Percentiles rank a stretch among this genome's conserved stretches.
Evolutionary conservation across 768 basidiomycete species (phyloP).

Genomic region (Phylloporus scabripes): DNA sequence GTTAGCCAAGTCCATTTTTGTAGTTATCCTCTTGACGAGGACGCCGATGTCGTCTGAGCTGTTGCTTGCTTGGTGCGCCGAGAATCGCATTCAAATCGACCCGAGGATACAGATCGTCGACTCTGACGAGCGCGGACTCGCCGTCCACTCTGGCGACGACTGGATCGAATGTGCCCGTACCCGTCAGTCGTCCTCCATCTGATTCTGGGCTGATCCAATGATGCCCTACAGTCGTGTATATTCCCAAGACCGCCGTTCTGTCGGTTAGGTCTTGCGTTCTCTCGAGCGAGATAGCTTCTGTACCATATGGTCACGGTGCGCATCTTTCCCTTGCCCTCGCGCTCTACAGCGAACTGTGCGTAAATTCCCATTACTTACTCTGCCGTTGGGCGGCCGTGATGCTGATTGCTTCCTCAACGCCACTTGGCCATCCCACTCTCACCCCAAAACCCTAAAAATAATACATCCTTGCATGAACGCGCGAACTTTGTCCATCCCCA

Average conservation of each 20-base stretch:
- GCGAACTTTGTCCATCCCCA: constrained; percentile 19
- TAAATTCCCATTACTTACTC: constrained; percentile 4
- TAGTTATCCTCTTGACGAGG: constrained; percentile 10
- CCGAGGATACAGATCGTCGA: constrained; percentile 35
- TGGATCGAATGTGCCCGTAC: constrained; percentile 19
- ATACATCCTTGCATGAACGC: constrained; percentile 15
- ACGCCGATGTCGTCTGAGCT: constrained; percentile 16
- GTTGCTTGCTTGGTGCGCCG: constrained; percentile 46
- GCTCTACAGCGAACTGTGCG: constrained; percentile 62
- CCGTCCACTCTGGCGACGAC: constrained; percentile 22
- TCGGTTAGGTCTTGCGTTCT: constrained; percentile 55
- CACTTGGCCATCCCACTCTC: constrained; percentile 10
- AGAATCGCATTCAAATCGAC: constrained; percentile 45
- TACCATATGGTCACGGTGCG: constrained; percentile 52
- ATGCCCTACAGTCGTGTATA: constrained; percentile 49
- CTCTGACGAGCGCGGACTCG: constrained; percentile 9
- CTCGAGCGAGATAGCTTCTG: constrained; percentile 37
- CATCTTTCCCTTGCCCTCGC: constrained; percentile 59
- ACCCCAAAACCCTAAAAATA: constrained; percentile 16
- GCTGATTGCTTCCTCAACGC: constrained; percentile 10
- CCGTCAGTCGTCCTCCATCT: constrained; percentile 15
- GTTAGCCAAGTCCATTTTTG: constrained; percentile 24
- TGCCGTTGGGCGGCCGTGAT: neutral
- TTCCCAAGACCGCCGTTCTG: constrained; percentile 58
- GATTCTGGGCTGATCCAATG: neutral